Evolutionary conservation across 2,329 filamentous ascomycete genomes (phyloP), one percentile per base, ranked within the genome.

Genomic region (Calonectria crousiana): DNA sequence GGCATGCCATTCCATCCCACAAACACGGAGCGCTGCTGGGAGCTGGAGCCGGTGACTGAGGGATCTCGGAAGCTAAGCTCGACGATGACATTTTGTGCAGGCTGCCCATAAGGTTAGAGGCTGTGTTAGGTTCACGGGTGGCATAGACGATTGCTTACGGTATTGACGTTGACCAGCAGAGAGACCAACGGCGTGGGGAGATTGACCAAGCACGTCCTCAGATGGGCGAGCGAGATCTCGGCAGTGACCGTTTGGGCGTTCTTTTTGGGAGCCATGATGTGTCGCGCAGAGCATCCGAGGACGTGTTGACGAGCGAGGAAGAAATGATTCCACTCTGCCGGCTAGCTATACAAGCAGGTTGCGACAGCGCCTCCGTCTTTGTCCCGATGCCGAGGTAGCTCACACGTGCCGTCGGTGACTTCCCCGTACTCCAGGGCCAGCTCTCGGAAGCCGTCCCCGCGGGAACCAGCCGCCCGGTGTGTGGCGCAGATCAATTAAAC

Each of bases 1-100:
- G 95, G 94, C 95, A 99, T 97, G 79, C 97, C 97, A 14, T 97
- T 98, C 97, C 97, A 99, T 84, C 97, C 97, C 74, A 98, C 89
- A 83, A 94, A 99, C 80, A 97, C 89, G 62, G 95, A 97, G 81
- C 90, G 91, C 79, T 92, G 91, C 68, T 87, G 85, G 9, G 87
- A 83, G 67, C 88, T 83, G 49, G 87, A 81, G 79, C 88, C 87
- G 32, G 87, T 81, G 51, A 90, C 84, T 28, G 89, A 87, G 51
- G 89, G 83, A 52, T 91, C 85, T 75, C 89, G 81, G 86, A 94
- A 98, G 83, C 90, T 94, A 77, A 99, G 90, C 86, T 99, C 97
- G 84, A 99, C 93, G 75, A 98, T 91, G 79, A 98, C 95, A 94
- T 98, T 98, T 86, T 99, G 97, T 41, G 94, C 95, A 74, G 96